A percentile compares a stretch with the other conserved stretches of the same genome.
Conservation (phyloP, 2,329 filamentous ascomycete genomes). For the Fragosphaeria purpurea region DNA sequence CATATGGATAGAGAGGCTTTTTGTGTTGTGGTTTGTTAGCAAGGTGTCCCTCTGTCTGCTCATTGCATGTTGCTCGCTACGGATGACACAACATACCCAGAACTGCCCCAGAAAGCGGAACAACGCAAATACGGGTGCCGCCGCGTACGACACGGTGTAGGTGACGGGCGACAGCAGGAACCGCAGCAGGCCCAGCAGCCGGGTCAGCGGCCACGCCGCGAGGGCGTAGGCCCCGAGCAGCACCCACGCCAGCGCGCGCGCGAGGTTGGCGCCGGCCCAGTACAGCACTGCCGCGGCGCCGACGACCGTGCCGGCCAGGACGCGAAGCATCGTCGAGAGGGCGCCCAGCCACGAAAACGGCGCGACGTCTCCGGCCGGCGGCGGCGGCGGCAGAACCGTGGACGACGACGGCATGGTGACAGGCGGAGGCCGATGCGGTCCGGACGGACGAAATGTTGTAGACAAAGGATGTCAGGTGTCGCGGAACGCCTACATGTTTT, state of each 20-base stretch:
- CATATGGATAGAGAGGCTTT: constrained; percentile 34
- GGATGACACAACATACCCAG: constrained; percentile 20
- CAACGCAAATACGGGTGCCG: constrained; percentile 18
- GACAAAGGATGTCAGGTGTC: no score
- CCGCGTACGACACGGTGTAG: constrained; percentile 21
- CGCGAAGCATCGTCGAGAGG: constrained; percentile 1
- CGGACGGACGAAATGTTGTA: no score
- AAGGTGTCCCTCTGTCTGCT: no score
- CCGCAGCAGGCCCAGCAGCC: constrained; percentile 18
- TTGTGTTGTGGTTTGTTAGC: constrained; percentile 3
- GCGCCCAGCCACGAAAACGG: constrained; percentile 1
- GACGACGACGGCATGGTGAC: no score
- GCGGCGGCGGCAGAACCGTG: no score
- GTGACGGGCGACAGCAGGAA: constrained; percentile 27
- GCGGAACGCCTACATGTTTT: no score
- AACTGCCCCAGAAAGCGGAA: constrained; percentile 19
- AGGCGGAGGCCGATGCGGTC: no score
- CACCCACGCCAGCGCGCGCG: constrained; percentile 4
- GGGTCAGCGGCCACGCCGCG: constrained; percentile 11
- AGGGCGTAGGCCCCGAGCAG: neutral
- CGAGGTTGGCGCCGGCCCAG: neutral
- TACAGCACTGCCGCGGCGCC: neutral
- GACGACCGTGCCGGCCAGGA: neutral
- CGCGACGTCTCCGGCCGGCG: no score
- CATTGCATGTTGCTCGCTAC: neutral